Conservation (phyloP, 2,329 filamentous ascomycete species). For the Aspergillus awamori region DNA sequence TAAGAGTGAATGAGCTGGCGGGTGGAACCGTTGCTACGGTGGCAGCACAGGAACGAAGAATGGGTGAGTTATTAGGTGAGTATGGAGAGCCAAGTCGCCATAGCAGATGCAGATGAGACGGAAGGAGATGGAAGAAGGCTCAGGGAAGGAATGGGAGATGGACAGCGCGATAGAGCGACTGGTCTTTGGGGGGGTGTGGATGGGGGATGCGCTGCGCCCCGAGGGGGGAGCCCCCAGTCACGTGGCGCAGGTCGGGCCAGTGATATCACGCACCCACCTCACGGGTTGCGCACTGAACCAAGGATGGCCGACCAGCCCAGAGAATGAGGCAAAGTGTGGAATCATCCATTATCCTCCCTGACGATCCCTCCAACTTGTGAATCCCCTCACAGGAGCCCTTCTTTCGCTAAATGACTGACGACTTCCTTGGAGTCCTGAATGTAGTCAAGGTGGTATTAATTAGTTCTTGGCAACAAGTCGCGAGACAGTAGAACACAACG, state of each 20-base stretch:
- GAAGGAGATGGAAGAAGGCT: constrained; percentile 20
- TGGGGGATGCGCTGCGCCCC: constrained; percentile 31
- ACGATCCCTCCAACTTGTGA: neutral
- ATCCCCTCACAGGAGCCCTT: constrained; percentile 28
- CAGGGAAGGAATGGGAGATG: constrained; percentile 18
- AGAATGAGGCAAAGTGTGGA: neutral
- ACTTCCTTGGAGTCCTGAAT: constrained; percentile 36
- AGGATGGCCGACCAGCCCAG: constrained; percentile 8
- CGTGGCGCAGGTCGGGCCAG: constrained; percentile 42
- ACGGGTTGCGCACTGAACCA: constrained; percentile 33
- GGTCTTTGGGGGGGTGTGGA: constrained; percentile 8
- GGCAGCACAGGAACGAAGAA: constrained; percentile 15
- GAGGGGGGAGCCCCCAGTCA: constrained; percentile 32
- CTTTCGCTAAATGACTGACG: constrained; percentile 29
- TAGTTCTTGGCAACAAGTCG: constrained; percentile 28
- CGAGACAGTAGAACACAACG: constrained; percentile 27
- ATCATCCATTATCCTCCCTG: neutral
- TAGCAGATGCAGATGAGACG: constrained; percentile 16
- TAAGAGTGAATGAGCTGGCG: constrained; percentile 36
- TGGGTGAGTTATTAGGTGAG: constrained; percentile 11
- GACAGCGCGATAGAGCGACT: constrained; percentile 18
- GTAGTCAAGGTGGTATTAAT: constrained; percentile 35
- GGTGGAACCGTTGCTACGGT: constrained; percentile 19
- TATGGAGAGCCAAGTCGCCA: constrained; percentile 22
- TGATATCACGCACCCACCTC: constrained; percentile 45